These are phyloP conservation scores for Cyanophora paradoxa DNA, from an alignment of 78 protist species.

Conservation along the genomic window DNA sequence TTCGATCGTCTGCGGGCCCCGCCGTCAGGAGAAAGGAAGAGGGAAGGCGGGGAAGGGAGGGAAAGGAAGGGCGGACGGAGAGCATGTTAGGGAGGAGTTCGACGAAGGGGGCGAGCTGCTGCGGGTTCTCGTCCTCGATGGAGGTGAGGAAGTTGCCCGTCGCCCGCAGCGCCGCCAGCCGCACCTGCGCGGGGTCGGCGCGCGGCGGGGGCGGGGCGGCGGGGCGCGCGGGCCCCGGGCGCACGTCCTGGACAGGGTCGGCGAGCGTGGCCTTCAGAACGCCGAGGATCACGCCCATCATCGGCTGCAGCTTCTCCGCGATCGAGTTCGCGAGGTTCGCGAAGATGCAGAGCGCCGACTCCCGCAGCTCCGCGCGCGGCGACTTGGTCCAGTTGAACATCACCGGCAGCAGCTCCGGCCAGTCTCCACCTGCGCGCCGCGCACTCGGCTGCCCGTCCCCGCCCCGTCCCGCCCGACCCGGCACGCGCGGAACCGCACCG, in stretches of 20 bases:
- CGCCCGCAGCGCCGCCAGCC: not conserved
- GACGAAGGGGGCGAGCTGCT: not conserved
- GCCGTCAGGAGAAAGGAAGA: too few relatives aligned
- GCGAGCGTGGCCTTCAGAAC: too few relatives aligned
- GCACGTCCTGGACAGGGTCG: too few relatives aligned
- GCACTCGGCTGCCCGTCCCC: too few relatives aligned
- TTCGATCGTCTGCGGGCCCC: not conserved
- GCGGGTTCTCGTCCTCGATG: not conserved
- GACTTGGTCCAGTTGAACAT: not conserved
- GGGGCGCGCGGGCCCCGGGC: not conserved
- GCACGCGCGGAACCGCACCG: not conserved
- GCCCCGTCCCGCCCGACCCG: too few relatives aligned
- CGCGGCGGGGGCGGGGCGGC: too few relatives aligned
- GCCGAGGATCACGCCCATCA: too few relatives aligned
- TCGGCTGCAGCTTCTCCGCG: too few relatives aligned
- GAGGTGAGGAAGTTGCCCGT: not conserved
- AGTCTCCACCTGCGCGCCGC: not conserved
- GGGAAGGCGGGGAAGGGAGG: too few relatives aligned
- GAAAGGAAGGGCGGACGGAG: too few relatives aligned
- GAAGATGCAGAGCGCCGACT: not conserved
- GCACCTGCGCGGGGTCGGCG: not conserved
- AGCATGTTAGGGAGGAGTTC: conserved; percentile 13
- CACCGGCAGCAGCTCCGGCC: conserved; percentile 24
- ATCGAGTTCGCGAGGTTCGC: not conserved
- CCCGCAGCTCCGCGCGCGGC: conserved; percentile 2